Evolutionary conservation across 164 flowering plant species (phyloP).

Genomic region (Malania oleifera): DNA sequence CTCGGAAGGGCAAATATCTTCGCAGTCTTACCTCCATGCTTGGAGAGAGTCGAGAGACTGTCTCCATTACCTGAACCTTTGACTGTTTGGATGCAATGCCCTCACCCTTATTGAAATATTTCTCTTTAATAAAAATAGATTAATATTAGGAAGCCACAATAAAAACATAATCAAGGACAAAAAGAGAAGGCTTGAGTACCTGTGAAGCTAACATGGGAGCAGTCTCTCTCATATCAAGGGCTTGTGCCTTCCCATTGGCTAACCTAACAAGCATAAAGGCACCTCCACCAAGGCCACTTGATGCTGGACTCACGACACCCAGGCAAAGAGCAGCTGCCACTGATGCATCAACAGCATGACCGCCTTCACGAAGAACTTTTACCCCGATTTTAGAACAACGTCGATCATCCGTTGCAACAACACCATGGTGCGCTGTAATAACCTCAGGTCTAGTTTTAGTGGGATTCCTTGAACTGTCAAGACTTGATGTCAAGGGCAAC

Average conservation of each 20-base stretch:
- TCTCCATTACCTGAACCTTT: too few species aligned
- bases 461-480: neutral
- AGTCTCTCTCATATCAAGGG: conserved; percentile 63
- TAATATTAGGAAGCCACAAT: too few species aligned
- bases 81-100: too few species aligned
- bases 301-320: conserved; percentile 64
- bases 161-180: too few species aligned
- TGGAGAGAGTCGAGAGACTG: too few species aligned
- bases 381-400: conserved; percentile 55
- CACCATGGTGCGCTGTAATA: conserved; percentile 30
- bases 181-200: conserved; percentile 32
- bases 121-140: too few species aligned
- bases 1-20: too few species aligned
- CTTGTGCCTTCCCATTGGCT: conserved; percentile 35
- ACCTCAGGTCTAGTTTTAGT: conserved; percentile 19
- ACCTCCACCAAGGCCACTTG: conserved; percentile 79
- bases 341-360: conserved; percentile 63
- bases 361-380: conserved; percentile 44
- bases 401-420: conserved; percentile 57
- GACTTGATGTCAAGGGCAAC: conserved; percentile 12
- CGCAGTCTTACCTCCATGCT: too few species aligned
- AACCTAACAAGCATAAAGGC: conserved; percentile 47
- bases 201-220: conserved; percentile 51
- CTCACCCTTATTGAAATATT: too few species aligned
- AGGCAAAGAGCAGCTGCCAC: conserved; percentile 63